Percentiles rank a stretch among this genome's conserved stretches.
phyloP scores from a whole-genome alignment of 1,139 yeast genomes.

The Candida tetrigidarum region DNA sequence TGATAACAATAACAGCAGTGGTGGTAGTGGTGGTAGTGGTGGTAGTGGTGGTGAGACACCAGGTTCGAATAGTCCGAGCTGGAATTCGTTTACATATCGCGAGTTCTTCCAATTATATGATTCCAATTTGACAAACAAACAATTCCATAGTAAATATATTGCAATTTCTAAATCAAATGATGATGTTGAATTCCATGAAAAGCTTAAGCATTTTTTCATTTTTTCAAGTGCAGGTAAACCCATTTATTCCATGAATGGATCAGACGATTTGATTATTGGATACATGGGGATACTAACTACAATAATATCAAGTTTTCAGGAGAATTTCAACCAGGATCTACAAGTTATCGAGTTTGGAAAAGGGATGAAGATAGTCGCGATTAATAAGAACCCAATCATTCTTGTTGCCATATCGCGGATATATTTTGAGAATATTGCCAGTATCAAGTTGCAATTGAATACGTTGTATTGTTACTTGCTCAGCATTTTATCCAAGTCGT shows the following conservation, averaged over 20 bases:
- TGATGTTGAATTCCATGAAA: constrained; percentile 39
- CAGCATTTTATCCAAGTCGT: constrained; percentile 78
- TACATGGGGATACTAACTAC: constrained; percentile 78
- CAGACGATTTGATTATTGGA: constrained; percentile 70
- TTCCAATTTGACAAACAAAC: constrained; percentile 10
- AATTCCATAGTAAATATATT: constrained; percentile 23
- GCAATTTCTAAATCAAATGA: constrained; percentile 27
- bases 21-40: not conserved
- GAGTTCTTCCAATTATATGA: constrained; percentile 11
- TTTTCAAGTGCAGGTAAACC: constrained; percentile 96
- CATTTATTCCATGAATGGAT: constrained; percentile 79
- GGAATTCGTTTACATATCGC: constrained; percentile 13
- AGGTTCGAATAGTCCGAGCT: not conserved
- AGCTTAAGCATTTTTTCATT: constrained; percentile 73
- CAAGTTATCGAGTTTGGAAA: constrained; percentile 32
- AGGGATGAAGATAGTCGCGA: constrained; percentile 57
- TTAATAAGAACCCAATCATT: constrained; percentile 70
- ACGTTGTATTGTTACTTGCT: constrained; percentile 79
- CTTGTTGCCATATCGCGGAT: constrained; percentile 72
- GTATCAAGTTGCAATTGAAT: constrained; percentile 65
- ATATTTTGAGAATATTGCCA: constrained; percentile 29
- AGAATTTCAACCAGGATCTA: constrained; percentile 37
- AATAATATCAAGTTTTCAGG: constrained; percentile 63
- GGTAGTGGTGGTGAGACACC: constrained; percentile 1
- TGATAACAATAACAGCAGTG: constrained; percentile 4